These are phyloP conservation scores for Tanacetum coccineum DNA, from an alignment of 129 eudicot species.

Conservation along the genomic window DNA sequence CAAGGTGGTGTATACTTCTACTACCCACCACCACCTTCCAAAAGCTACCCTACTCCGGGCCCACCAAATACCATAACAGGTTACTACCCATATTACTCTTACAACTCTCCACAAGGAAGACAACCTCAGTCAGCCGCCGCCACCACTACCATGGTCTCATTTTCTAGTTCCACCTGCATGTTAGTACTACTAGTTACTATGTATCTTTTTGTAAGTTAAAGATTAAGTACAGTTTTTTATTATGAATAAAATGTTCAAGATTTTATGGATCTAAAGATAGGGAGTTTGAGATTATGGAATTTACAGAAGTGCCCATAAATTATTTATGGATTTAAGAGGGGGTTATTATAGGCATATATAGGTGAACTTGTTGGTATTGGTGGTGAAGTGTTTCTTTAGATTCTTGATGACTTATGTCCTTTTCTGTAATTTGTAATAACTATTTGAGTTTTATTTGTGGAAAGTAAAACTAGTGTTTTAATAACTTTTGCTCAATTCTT, in stretches of 20 bases:
- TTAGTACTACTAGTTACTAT: conserved; percentile 16
- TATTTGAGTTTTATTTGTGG: conserved; percentile 6
- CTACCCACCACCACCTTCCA: conserved; percentile 41
- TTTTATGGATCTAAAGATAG: conserved; percentile 21
- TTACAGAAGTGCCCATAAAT: conserved; percentile 20
- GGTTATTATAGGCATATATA: conserved; percentile 2
- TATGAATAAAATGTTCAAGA: conserved; percentile 31
- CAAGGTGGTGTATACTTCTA: conserved; percentile 22
- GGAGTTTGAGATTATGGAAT: background rate
- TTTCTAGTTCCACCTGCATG: conserved; percentile 20
- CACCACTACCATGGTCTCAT: conserved; percentile 14
- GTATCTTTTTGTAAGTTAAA: background rate
- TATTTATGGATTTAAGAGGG: conserved; percentile 14
- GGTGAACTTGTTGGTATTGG: conserved; percentile 14
- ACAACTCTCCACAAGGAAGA: conserved; percentile 44
- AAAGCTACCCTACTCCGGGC: conserved; percentile 43
- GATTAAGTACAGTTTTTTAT: conserved; percentile 8
- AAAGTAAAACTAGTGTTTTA: background rate
- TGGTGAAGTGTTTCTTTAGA: conserved; percentile 40
- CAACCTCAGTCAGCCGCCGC: conserved; percentile 26
- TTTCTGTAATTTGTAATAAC: conserved; percentile 8
- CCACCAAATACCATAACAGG: conserved; percentile 84
- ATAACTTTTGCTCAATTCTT: conserved; percentile 5
- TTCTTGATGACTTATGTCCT: conserved; percentile 29
- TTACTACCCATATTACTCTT: conserved; percentile 69